Percentiles rank a stretch among this genome's conserved stretches.
Conservation (phyloP, 2,329 filamentous ascomycete genomes). For the Aspergillus tubingensis region DNA sequence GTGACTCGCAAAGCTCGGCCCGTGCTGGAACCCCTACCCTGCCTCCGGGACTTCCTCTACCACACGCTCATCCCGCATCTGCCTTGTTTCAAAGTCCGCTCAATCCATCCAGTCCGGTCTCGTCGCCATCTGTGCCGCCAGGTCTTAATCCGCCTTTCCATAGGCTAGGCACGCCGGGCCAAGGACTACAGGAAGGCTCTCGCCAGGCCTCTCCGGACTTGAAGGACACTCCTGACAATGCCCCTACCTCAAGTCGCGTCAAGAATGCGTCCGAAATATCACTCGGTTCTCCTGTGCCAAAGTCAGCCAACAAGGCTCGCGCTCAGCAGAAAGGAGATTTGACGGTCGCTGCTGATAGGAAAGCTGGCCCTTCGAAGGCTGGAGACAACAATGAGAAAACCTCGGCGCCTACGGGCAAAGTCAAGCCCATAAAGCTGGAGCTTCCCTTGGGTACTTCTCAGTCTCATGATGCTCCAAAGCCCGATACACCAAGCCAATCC, state of each 20-base stretch:
- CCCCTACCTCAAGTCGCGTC: constrained; percentile 24
- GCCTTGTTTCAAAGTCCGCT: constrained; percentile 34
- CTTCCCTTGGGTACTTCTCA: constrained; percentile 26
- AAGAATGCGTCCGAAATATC: constrained; percentile 43
- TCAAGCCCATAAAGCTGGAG: constrained; percentile 39
- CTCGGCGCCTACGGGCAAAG: constrained; percentile 22
- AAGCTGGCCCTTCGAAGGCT: constrained; percentile 15
- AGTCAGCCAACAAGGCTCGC: constrained; percentile 32
- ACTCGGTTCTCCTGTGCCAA: constrained; percentile 44
- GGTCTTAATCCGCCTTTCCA: constrained; percentile 29
- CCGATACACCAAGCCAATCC: constrained; percentile 25
- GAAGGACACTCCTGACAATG: constrained; percentile 23
- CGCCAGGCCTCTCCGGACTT: constrained; percentile 31
- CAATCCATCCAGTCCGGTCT: constrained; percentile 33
- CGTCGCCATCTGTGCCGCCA: constrained; percentile 32
- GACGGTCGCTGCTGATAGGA: constrained; percentile 19
- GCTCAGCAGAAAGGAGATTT: constrained; percentile 26
- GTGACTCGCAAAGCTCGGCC: constrained; percentile 30
- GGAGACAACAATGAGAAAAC: constrained; percentile 12
- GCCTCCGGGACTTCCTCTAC: constrained; percentile 46
- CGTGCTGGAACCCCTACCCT: constrained; percentile 43
- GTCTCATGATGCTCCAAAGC: constrained; percentile 26
- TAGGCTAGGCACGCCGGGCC: constrained; percentile 32
- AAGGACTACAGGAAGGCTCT: constrained; percentile 28
- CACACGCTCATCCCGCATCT: constrained; percentile 43